A percentile compares a stretch with the other conserved stretches of the same genome.
Conservation (phyloP, 2,329 filamentous ascomycete genomes). For the Hymenoscyphus occultus region DNA sequence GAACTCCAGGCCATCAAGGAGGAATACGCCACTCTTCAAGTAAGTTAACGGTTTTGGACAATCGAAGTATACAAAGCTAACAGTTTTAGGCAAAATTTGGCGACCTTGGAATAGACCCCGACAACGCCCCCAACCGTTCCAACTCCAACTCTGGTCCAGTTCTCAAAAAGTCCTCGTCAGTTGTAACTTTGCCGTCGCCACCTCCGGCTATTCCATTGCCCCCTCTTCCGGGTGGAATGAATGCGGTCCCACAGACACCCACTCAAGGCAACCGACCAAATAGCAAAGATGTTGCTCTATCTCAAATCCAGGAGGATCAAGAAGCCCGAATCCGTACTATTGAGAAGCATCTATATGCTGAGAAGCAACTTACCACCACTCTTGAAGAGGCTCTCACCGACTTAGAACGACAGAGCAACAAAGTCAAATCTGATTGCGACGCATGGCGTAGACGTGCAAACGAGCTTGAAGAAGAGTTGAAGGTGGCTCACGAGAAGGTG, state of each 20-base stretch:
- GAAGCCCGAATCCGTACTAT: constrained; percentile 93
- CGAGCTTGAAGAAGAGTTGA: constrained; percentile 44
- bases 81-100: constrained; percentile 56
- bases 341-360: constrained; percentile 92
- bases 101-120: constrained; percentile 44
- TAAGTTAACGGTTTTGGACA: constrained; percentile 23
- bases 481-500: constrained; percentile 51
- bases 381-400: constrained; percentile 95
- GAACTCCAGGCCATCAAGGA: constrained; percentile 67
- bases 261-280: constrained; percentile 64
- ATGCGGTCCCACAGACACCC: constrained; percentile 47
- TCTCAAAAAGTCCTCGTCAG: constrained; percentile 69
- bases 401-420: constrained; percentile 86
- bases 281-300: constrained; percentile 74
- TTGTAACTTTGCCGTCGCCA: constrained; percentile 83
- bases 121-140: constrained; percentile 46
- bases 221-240: constrained; percentile 67
- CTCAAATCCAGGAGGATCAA: constrained; percentile 88
- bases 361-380: constrained; percentile 93
- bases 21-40: constrained; percentile 72
- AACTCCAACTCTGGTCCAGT: constrained; percentile 37
- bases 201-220: constrained; percentile 95
- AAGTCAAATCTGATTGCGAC: constrained; percentile 87
- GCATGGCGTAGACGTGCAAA: constrained; percentile 83
- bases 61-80: constrained; percentile 20